These are phyloP conservation scores for Rhynchospora tenuis DNA, from an alignment of 176 grass and related monocot species.

Conservation along the genomic window DNA sequence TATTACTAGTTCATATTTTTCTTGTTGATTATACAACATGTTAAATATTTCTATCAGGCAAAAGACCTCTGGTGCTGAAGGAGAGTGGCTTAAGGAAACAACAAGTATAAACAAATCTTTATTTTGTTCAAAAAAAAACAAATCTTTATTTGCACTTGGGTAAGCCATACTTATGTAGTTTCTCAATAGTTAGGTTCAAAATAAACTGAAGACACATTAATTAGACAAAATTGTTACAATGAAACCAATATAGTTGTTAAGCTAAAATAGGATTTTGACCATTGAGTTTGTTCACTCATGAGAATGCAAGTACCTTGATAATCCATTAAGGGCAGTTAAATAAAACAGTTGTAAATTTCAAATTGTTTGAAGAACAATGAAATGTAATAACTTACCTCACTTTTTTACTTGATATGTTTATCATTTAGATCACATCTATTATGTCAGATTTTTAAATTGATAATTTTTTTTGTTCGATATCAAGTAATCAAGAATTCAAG, in stretches of 20 bases:
- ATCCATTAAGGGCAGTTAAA: background rate
- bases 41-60: constrained; percentile 50
- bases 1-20: background rate
- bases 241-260: background rate
- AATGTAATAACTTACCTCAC: background rate
- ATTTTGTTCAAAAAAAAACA: too few relatives aligned
- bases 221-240: background rate
- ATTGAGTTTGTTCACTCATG: background rate
- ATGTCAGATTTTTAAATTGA: background rate
- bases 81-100: constrained; percentile 89
- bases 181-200: background rate
- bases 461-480: background rate
- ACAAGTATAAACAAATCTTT: constrained; percentile 97
- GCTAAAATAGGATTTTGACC: background rate
- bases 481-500: too few relatives aligned
- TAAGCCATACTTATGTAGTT: constrained; percentile 24
- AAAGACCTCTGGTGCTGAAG: constrained; percentile 93
- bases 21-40: background rate
- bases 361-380: background rate
- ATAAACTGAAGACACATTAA: background rate
- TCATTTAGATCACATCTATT: background rate
- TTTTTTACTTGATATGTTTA: background rate
- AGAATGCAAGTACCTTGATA: background rate
- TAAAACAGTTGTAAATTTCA: background rate
- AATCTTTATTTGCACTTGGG: constrained; percentile 95